These are phyloP conservation scores for Keqinozyma sinolaborantium DNA, from an alignment of 1,139 yeast species.

Conservation along the genomic window DNA sequence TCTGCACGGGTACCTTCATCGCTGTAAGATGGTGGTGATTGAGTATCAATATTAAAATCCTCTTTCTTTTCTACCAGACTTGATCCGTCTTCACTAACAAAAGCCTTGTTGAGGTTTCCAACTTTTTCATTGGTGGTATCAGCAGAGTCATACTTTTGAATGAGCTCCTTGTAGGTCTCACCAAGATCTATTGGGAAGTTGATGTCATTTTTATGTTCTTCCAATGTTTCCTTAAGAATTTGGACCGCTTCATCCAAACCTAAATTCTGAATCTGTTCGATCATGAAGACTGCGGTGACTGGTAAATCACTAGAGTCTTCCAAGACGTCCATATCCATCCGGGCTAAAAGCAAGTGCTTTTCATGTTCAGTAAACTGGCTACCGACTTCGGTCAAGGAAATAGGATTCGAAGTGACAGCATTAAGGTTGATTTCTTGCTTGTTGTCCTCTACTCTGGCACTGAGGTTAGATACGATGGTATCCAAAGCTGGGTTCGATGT, in stretches of 20 bases:
- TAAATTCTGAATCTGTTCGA: constrained; percentile 34
- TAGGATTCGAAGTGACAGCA: constrained; percentile 16
- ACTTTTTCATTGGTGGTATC: constrained; percentile 1
- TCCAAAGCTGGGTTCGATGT: too few relatives aligned
- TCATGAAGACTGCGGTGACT: constrained; percentile 28
- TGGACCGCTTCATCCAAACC: constrained; percentile 36
- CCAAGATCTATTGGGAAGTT: constrained; percentile 47
- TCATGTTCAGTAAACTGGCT: constrained; percentile 20
- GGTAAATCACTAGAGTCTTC: constrained; percentile 29
- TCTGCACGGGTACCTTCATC: neutral
- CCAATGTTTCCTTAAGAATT: constrained; percentile 35
- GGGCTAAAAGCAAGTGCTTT: constrained; percentile 21
- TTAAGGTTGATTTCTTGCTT: constrained; percentile 17
- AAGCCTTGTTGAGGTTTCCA: constrained; percentile 1
- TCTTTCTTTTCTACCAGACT: constrained; percentile 5
- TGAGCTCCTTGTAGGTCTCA: constrained; percentile 12
- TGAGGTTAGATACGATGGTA: too few relatives aligned
- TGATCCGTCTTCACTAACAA: constrained; percentile 6
- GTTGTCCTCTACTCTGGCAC: too few relatives aligned
- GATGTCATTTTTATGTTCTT: constrained; percentile 43
- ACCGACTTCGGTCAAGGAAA: constrained; percentile 23
- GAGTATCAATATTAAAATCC: neutral
- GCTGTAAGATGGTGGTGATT: too few relatives aligned
- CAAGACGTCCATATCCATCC: constrained; percentile 22
- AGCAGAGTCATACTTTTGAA: constrained; percentile 25